Conservation (phyloP, 2,329 filamentous ascomycete species). For the Trichoderma breve region DNA sequence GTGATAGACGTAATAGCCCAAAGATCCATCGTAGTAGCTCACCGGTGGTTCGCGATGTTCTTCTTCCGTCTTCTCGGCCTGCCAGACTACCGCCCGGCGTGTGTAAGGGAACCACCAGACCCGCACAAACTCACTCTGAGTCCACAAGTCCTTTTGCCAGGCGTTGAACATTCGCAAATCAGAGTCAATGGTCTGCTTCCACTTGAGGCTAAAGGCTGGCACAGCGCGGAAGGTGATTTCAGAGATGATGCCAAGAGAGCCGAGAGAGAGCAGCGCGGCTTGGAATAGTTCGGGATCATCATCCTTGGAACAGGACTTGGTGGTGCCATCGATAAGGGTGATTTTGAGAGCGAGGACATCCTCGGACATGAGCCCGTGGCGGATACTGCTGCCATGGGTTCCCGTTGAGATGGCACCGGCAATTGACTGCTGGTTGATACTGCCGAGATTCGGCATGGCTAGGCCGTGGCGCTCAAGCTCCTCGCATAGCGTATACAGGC, state of each 20-base stretch:
- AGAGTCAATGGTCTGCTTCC: slow-evolving; percentile 75
- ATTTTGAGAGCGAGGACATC: slow-evolving; percentile 72
- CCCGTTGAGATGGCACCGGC: slow-evolving; percentile 90
- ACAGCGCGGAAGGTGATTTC: slow-evolving; percentile 84
- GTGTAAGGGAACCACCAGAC: slow-evolving; percentile 99
- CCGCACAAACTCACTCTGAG: slow-evolving; percentile 78
- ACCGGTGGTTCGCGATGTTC: slow-evolving; percentile 56
- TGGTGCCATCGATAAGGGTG: slow-evolving; percentile 76
- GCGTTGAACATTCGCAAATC: slow-evolving; percentile 65
- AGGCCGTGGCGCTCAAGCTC: slow-evolving; percentile 73
- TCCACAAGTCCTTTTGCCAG: slow-evolving; percentile 79
- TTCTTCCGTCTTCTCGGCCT: slow-evolving; percentile 72
- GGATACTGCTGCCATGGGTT: slow-evolving; percentile 85
- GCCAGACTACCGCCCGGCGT: slow-evolving; percentile 83
- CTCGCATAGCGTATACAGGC: slow-evolving; percentile 70
- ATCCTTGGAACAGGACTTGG: slow-evolving; percentile 66
- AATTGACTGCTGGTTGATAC: slow-evolving; percentile 91
- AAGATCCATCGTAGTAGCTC: slow-evolving; percentile 75
- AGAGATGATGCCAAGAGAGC: slow-evolving; percentile 85
- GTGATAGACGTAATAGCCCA: slow-evolving; percentile 91
- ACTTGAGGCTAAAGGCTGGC: slow-evolving; percentile 78
- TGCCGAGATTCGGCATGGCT: slow-evolving; percentile 88
- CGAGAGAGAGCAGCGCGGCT: slow-evolving; percentile 81
- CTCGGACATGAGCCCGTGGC: slow-evolving; percentile 81
- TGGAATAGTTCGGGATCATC: slow-evolving; percentile 79